phyloP scores from a whole-genome alignment of 2,329 filamentous ascomycete species.

The Tolypocladium paradoxum region DNA sequence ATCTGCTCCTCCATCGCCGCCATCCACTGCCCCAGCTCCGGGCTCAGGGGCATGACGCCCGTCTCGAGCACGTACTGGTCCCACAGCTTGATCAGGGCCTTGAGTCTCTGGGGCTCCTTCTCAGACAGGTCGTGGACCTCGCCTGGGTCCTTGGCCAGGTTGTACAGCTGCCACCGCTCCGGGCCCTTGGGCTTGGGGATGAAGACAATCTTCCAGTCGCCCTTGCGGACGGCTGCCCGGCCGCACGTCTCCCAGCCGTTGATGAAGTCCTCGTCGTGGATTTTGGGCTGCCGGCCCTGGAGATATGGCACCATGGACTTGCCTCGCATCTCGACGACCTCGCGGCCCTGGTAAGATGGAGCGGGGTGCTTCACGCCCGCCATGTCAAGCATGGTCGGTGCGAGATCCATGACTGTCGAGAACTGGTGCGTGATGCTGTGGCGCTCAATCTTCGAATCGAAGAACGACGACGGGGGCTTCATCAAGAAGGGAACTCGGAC shows the following conservation, averaged over 20 bases:
- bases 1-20: constrained; percentile 53
- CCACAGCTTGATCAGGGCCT: constrained; percentile 16
- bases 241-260: constrained; percentile 24
- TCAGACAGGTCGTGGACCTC: constrained; percentile 19
- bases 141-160: constrained; percentile 18
- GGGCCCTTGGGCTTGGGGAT: constrained; percentile 16
- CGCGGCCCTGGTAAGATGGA: constrained; percentile 25
- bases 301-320: constrained; percentile 6
- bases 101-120: constrained; percentile 13
- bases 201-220: constrained; percentile 22
- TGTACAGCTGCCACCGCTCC: constrained; percentile 22
- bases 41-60: constrained; percentile 15
- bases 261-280: constrained; percentile 25
- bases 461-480: constrained; percentile 9
- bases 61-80: constrained; percentile 22
- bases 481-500: constrained; percentile 40
- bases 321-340: constrained; percentile 40
- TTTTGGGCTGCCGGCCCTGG: constrained; percentile 11
- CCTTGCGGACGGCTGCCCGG: constrained; percentile 20
- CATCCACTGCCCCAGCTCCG: constrained; percentile 46
- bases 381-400: constrained; percentile 32
- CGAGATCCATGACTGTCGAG: constrained; percentile 35
- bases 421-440: constrained; percentile 29
- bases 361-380: constrained; percentile 27
- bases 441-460: neutral